Conservation (phyloP, 2,329 filamentous ascomycete genomes). For the Pseudogymnoascus sp. region DNA sequence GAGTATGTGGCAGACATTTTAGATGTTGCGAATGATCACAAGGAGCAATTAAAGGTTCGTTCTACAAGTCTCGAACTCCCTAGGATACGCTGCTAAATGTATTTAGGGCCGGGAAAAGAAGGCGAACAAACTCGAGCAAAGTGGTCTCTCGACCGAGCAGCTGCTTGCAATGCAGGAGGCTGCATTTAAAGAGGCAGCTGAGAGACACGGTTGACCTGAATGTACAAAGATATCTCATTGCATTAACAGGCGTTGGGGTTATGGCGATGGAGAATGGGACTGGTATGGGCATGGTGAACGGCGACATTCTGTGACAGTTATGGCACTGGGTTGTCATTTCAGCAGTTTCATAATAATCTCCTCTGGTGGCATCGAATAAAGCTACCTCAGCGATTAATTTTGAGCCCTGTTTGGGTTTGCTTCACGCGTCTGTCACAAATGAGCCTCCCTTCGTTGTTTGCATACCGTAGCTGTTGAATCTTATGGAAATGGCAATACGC, state of each 20-base stretch:
- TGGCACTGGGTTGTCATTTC: constrained; percentile 1
- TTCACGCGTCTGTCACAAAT: not conserved
- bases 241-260: constrained; percentile 9
- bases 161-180: constrained; percentile 83
- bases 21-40: constrained; percentile 82
- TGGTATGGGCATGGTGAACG: not conserved
- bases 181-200: constrained; percentile 68
- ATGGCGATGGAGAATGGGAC: not conserved
- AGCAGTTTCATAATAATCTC: constrained; percentile 1
- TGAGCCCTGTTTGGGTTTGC: not conserved
- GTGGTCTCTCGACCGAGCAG: constrained; percentile 84
- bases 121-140: constrained; percentile 92
- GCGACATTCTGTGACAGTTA: not conserved
- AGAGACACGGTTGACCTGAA: constrained; percentile 25
- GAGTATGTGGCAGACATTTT: constrained; percentile 86
- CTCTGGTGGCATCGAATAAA: not conserved
- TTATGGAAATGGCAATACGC: not conserved
- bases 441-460: no score
- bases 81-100: constrained; percentile 14
- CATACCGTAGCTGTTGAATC: not conserved
- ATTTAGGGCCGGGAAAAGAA: constrained; percentile 85
- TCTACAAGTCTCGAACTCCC: not conserved
- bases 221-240: not conserved
- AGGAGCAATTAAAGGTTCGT: constrained; percentile 80
- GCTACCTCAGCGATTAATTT: not conserved